Evolutionary conservation across 2,329 filamentous ascomycete species (phyloP).

Genomic region (Alternaria ventricosa): DNA sequence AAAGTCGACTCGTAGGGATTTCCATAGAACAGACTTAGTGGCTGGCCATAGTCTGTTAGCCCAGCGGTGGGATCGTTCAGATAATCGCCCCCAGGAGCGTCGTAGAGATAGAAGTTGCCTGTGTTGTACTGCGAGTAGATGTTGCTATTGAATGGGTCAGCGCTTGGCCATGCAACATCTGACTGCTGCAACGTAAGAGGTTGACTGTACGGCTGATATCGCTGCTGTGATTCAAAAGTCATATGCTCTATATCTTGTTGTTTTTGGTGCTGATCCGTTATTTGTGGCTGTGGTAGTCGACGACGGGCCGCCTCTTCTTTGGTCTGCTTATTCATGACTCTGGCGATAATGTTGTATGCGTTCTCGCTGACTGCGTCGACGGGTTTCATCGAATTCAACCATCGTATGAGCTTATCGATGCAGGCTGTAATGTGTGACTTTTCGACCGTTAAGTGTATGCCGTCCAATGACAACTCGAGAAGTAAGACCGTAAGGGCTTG

Average conservation of each 20-base stretch:
- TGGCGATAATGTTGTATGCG: slow-evolving; percentile 30
- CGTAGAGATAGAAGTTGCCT: background rate
- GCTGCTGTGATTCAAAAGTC: background rate
- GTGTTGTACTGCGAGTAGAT: background rate
- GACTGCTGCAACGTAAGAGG: background rate
- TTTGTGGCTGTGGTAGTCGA: background rate
- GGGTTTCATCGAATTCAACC: slow-evolving; percentile 38
- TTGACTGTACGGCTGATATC: background rate
- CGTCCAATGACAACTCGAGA: slow-evolving; percentile 42
- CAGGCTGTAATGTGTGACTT: slow-evolving; percentile 29
- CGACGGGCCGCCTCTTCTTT: background rate
- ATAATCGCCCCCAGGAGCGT: background rate
- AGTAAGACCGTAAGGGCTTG: slow-evolving; percentile 49
- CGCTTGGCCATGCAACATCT: background rate
- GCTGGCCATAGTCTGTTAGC: background rate
- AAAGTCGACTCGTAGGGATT: slow-evolving; percentile 19
- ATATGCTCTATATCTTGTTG: background rate
- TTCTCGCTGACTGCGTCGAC: slow-evolving; percentile 36
- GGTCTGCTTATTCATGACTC: slow-evolving; percentile 15
- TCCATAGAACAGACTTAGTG: slow-evolving; percentile 13
- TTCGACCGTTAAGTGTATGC: slow-evolving; percentile 29
- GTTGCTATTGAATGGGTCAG: background rate
- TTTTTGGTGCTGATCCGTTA: background rate
- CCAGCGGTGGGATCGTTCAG: background rate
- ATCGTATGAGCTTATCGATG: slow-evolving; percentile 38